These are phyloP conservation scores for Lepraria neglecta DNA, from an alignment of 495 filamentous ascomycete genomes.

Conservation along the genomic window DNA sequence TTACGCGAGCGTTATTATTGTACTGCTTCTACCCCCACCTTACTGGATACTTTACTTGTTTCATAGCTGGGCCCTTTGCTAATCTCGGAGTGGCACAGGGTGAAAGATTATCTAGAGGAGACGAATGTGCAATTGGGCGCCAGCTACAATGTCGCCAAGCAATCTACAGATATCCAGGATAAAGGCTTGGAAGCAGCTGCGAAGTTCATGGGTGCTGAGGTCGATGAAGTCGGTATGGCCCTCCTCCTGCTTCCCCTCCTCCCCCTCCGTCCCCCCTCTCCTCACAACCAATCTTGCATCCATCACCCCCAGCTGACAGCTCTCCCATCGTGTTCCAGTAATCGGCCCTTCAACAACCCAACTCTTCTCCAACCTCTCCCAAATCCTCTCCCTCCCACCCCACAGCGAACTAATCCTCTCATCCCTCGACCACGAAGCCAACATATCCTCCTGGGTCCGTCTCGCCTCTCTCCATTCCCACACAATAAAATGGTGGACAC, in stretches of 20 bases:
- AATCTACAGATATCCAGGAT: conserved; percentile 49
- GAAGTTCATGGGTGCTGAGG: conserved; percentile 58
- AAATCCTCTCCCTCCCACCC: conserved; percentile 49
- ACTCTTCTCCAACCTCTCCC: conserved; percentile 64
- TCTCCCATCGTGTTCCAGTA: too few relatives aligned
- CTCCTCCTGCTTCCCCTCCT: neutral
- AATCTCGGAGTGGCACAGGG: conserved; percentile 23
- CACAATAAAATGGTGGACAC: conserved; percentile 60
- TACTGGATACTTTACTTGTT: neutral
- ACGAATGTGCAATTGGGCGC: conserved; percentile 71
- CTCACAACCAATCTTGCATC: too few relatives aligned
- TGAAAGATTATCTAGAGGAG: conserved; percentile 55
- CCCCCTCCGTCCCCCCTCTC: neutral
- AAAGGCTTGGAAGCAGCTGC: conserved; percentile 56
- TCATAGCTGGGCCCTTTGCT: neutral
- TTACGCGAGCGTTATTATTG: neutral
- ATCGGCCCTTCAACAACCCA: conserved; percentile 66
- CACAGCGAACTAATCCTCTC: conserved; percentile 61
- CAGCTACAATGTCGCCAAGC: conserved; percentile 49
- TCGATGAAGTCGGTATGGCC: conserved; percentile 51
- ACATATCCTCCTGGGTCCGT: conserved; percentile 60
- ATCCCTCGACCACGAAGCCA: conserved; percentile 65
- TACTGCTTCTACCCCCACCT: neutral
- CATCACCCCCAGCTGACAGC: too few relatives aligned
- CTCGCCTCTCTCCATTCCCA: conserved; percentile 53